A percentile compares a stretch with the other conserved stretches of the same genome.
Evolutionary conservation across 179 eudicot species (phyloP).

Genomic region (Beta corolliflora): DNA sequence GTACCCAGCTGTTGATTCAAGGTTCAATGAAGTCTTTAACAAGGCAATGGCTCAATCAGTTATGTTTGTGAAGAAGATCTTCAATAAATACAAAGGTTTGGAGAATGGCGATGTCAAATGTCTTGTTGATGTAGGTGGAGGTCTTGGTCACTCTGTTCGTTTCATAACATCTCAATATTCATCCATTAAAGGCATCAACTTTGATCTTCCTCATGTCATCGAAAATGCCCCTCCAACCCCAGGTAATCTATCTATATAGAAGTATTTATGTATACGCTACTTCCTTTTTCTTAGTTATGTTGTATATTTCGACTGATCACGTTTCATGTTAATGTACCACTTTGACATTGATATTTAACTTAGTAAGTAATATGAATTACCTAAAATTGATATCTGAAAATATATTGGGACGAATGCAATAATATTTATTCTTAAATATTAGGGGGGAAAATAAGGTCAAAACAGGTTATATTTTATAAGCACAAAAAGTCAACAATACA

Average conservation of each 20-base stretch:
- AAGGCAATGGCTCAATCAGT: slow-evolving; percentile 34
- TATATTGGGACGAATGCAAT: too few relatives aligned
- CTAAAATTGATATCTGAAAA: too few relatives aligned
- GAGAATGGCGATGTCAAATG: slow-evolving; percentile 18
- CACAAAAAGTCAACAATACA: too few relatives aligned
- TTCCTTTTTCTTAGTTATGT: too few relatives aligned
- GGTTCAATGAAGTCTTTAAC: slow-evolving; percentile 37
- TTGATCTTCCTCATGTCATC: slow-evolving; percentile 49
- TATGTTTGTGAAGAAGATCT: slow-evolving; percentile 30
- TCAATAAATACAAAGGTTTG: slow-evolving; percentile 49
- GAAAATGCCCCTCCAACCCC: slow-evolving; percentile 37
- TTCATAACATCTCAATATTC: slow-evolving; percentile 43
- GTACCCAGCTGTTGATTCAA: slow-evolving; percentile 24
- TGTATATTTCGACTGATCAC: too few relatives aligned
- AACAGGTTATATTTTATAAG: too few relatives aligned
- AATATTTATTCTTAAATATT: too few relatives aligned
- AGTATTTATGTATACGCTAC: not conserved
- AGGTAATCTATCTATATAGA: slow-evolving; percentile 20
- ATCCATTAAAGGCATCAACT: slow-evolving; percentile 34
- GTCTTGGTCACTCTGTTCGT: slow-evolving; percentile 40
- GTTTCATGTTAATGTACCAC: too few relatives aligned
- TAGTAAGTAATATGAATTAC: too few relatives aligned
- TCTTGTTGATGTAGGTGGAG: slow-evolving; percentile 56
- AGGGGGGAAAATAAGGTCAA: too few relatives aligned
- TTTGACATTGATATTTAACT: too few relatives aligned